phyloP scores from a whole-genome alignment of 2,329 filamentous ascomycete genomes.

The Neofusicoccum cordaticola region DNA sequence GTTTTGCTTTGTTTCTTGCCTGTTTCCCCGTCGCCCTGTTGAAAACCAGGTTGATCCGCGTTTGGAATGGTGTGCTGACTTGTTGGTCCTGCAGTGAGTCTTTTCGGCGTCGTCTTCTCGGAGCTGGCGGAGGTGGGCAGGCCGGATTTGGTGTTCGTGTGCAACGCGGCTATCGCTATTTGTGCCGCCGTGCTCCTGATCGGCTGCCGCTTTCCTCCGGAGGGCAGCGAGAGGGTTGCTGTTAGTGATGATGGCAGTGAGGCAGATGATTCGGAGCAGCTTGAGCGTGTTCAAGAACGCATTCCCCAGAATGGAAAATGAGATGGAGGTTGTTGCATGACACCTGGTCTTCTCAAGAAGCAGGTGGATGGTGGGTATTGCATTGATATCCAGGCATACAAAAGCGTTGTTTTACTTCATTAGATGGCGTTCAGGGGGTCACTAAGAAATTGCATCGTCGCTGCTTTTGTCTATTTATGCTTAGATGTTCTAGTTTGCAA shows the following conservation, averaged over 20 bases:
- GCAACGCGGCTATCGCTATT: conserved; percentile 61
- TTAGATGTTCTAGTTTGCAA: no score
- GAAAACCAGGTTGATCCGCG: no score
- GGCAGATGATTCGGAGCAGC: neutral
- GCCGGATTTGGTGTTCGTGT: conserved; percentile 63
- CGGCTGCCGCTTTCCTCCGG: conserved; percentile 46
- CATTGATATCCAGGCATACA: no score
- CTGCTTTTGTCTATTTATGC: no score
- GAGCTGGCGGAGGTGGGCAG: conserved; percentile 59
- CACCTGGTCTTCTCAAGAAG: no score
- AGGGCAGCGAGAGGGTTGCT: conserved; percentile 33
- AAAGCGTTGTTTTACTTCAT: no score
- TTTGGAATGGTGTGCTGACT: neutral
- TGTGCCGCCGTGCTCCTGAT: conserved; percentile 49
- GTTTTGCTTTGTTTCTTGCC: neutral
- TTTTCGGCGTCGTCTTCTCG: conserved; percentile 68
- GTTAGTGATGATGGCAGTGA: neutral
- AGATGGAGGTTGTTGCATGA: no score
- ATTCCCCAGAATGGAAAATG: no score
- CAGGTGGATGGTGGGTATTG: no score
- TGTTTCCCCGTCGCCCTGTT: no score
- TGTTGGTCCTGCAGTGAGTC: conserved; percentile 42
- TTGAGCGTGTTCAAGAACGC: neutral
- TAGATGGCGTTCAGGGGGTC: no score
- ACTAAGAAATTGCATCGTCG: no score